Percentiles rank a stretch among this genome's conserved stretches.
These are phyloP conservation scores for Ophiostoma piceae DNA, from an alignment of 2,329 filamentous ascomycete species.

Conservation along the genomic window DNA sequence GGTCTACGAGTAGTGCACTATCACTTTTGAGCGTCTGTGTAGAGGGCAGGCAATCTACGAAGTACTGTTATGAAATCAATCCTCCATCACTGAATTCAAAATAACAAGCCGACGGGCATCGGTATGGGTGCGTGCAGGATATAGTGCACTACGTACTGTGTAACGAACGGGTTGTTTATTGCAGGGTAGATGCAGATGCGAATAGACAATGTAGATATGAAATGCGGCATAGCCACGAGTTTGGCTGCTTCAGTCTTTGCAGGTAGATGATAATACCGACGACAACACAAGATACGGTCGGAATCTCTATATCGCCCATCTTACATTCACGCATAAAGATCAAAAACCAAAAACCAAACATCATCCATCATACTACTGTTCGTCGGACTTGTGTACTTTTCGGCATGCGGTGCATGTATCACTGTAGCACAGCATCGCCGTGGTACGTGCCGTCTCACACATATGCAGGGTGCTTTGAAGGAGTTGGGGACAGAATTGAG, in stretches of 20 bases:
- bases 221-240: too few species aligned
- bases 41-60: neutral
- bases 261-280: too few species aligned
- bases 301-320: neutral
- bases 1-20: neutral
- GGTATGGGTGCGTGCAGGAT: neutral
- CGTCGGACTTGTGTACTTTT: neutral
- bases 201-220: neutral
- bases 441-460: neutral
- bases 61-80: neutral
- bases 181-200: neutral
- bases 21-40: neutral
- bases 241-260: neutral
- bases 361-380: neutral
- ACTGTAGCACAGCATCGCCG: constrained; percentile 4
- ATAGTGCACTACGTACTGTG: neutral
- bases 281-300: too few species aligned
- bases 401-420: neutral
- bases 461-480: constrained; percentile 1
- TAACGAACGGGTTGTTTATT: neutral
- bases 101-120: neutral
- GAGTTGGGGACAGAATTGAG: neutral
- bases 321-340: neutral
- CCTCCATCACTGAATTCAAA: neutral
- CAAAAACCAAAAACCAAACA: neutral